phyloP scores from a whole-genome alignment of 306 rosid species.

The Dryas drummondii region DNA sequence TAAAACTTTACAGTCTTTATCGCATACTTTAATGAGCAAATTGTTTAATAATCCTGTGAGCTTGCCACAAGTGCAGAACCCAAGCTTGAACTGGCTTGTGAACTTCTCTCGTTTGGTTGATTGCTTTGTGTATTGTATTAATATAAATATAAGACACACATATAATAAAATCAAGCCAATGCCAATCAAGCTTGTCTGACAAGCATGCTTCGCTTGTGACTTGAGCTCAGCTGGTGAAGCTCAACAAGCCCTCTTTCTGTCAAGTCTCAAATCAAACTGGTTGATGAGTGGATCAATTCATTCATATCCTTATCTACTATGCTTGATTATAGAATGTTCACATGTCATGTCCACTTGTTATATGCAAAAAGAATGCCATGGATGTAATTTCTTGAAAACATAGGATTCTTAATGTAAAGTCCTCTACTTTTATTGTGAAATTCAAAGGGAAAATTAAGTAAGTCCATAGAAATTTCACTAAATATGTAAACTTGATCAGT shows the following conservation, averaged over 20 bases:
- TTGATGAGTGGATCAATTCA: neutral
- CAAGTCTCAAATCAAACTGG: neutral
- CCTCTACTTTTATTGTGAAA: neutral
- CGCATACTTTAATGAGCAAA: neutral
- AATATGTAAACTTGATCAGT: too few relatives aligned
- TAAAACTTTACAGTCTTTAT: neutral
- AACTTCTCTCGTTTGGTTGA: too few relatives aligned
- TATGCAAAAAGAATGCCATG: neutral
- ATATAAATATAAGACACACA: too few relatives aligned
- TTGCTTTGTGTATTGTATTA: too few relatives aligned
- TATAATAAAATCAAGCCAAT: too few relatives aligned
- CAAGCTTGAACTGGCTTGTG: too few relatives aligned
- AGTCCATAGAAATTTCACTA: neutral
- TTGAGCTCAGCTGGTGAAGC: too few relatives aligned
- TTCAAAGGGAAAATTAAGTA: neutral
- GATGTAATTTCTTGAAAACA: neutral
- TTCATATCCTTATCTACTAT: neutral
- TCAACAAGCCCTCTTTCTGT: neutral
- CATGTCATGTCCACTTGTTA: neutral
- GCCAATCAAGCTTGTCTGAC: too few relatives aligned
- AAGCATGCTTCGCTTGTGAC: too few relatives aligned
- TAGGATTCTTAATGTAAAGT: neutral
- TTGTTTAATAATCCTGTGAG: neutral
- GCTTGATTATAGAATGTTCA: neutral
- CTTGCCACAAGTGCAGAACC: too few relatives aligned